Evolutionary conservation across 495 filamentous ascomycete genomes (phyloP).

Genomic region (Penicillium riverlandense): DNA sequence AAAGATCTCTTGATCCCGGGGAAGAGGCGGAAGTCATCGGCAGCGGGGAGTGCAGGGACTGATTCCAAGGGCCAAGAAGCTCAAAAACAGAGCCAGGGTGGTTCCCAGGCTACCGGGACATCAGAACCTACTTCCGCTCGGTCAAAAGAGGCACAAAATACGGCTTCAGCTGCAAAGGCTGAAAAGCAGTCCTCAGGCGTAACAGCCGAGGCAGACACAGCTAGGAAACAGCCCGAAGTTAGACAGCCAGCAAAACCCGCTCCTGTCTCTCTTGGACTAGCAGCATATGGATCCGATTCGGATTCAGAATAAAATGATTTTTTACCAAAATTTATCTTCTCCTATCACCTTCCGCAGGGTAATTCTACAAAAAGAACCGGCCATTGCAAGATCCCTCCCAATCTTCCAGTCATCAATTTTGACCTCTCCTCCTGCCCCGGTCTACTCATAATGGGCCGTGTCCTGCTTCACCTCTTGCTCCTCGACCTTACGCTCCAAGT

Average conservation of each 20-base stretch:
- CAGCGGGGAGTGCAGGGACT: slow-evolving; percentile 9
- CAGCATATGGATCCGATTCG: slow-evolving; percentile 35
- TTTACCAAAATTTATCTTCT: slow-evolving; percentile 1
- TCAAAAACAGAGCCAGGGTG: neutral
- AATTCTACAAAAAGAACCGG: too few relatives aligned
- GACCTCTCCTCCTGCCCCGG: neutral
- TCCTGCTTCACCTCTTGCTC: slow-evolving; percentile 31
- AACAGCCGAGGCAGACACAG: neutral
- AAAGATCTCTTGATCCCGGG: slow-evolving; percentile 47
- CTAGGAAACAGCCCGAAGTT: neutral
- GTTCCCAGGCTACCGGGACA: neutral
- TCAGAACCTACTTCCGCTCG: slow-evolving; percentile 1
- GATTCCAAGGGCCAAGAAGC: slow-evolving; percentile 10
- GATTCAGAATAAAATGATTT: slow-evolving; percentile 25
- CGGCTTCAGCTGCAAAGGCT: neutral
- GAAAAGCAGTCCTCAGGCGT: neutral
- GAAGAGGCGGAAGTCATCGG: slow-evolving; percentile 49
- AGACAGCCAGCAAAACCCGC: slow-evolving; percentile 7
- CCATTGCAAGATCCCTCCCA: too few relatives aligned
- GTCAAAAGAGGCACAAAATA: neutral
- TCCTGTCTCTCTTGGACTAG: slow-evolving; percentile 14
- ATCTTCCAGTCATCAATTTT: neutral
- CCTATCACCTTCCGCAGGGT: too few relatives aligned
- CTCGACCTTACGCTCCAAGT: slow-evolving; percentile 31
- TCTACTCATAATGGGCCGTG: slow-evolving; percentile 15